Conservation (phyloP, 352 stramenopile species). For the Poterioochromonas sp. region DNA sequence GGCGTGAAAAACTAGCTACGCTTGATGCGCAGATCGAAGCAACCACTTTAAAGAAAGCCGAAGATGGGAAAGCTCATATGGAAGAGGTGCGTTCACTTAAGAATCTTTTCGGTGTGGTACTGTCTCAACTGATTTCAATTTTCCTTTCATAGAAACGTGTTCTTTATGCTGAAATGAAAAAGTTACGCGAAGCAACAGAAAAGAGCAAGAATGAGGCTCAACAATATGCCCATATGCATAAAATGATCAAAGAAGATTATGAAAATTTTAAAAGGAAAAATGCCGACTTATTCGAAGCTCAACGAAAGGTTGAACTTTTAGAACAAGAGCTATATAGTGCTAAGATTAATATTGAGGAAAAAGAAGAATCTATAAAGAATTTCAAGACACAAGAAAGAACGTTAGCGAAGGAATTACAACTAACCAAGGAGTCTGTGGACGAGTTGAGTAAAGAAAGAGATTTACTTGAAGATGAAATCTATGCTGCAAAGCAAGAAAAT, state of each 20-base stretch:
- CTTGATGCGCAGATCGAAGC: slow-evolving; percentile 6
- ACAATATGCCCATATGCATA: background rate
- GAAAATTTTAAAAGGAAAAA: background rate
- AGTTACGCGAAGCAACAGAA: background rate
- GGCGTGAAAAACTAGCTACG: background rate
- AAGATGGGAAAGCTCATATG: background rate
- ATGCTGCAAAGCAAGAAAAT: too few relatives aligned
- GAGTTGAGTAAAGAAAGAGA: too few relatives aligned
- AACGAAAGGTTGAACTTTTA: background rate
- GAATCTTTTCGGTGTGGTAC: background rate
- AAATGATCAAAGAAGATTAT: slow-evolving; percentile 3
- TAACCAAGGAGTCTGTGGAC: too few relatives aligned
- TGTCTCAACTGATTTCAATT: too few relatives aligned
- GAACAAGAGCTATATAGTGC: background rate
- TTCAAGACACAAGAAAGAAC: background rate
- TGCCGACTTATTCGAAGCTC: background rate
- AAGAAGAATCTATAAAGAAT: background rate
- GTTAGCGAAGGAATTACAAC: background rate
- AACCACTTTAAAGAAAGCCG: background rate
- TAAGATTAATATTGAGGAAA: background rate
- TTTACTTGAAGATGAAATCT: too few relatives aligned
- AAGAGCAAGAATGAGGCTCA: background rate
- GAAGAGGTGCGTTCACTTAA: background rate
- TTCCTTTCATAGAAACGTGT: background rate
- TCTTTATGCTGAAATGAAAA: slow-evolving; percentile 15